Evolutionary conservation across 176 grass and related monocot genomes (phyloP), one percentile per base, ranked within the genome.

Genomic region (Rhynchospora pubera): DNA sequence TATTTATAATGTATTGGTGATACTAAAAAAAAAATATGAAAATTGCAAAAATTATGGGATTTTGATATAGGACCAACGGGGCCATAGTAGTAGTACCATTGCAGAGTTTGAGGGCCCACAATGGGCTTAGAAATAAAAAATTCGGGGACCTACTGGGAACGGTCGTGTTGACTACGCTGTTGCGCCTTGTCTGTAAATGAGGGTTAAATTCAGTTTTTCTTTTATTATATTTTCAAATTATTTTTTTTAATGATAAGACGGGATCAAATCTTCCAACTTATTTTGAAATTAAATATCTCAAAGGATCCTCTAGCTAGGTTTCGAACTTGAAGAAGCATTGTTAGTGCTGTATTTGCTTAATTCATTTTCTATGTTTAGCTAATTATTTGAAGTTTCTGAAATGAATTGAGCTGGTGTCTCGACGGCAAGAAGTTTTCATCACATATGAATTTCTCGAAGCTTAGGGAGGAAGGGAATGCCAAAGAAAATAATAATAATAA

Each of bases 101-200:
- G 44, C 34, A 34, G 68, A 12, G 5, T 15, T 74, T 7, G 30
- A 6, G 65, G 65, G 30, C 11, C 65, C 16, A 67, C 69, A 19
- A 10, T 51, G 71, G 47, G 12, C 44, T 42, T 39, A 79, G 8
- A 62, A 61, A 61, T 7, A 44, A 24, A n/a, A 24, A 10, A 10
- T 39, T 34, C 46, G 11, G 5, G 79, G 78, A 13, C 60, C 79
- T 61, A 82, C 79, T 28, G 61, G 61, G 43, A 61, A 62, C 6
- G 34, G 78, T 62, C 57, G 2, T 82, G 60, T 82, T 66, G 79
- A 82, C 79, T 65, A 19, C 45, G 0, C 79, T 82, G 79, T 82
- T 56, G 50, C 13, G 28, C 2, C 24, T 56, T 76, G 72, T 66
- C 13, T 30, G 1, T 18, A 62, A 82, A 82, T 47, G 3, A 50